Evolutionary conservation across 139 green algal species (phyloP), one percentile per base, ranked within the genome.

Genomic region (Parachlorella kessleri): DNA sequence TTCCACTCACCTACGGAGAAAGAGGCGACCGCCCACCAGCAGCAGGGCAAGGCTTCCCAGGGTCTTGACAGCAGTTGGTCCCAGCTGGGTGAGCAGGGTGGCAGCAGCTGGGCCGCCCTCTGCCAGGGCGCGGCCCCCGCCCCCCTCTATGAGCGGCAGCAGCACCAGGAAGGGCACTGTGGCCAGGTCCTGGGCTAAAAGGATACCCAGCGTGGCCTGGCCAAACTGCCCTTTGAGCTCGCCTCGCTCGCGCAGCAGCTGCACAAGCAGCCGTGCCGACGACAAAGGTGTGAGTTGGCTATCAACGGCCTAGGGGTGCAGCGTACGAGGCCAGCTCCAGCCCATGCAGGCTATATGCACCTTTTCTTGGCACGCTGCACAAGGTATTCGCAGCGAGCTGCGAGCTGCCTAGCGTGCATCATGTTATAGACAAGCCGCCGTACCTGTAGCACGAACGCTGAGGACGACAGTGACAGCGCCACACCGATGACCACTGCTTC

Each of bases 111-210:
- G 39, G 26, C 68, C 55, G 18, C 26, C 37, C 28, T 87, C 53
- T 6, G 32, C 76, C 53, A 67, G 18, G 4, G 36, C 42, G 18
- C 48, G 10, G 48, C 48, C 24, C 41, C n/a, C 71, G 55, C 83
- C 81, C 39, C 40, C 73, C 76, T 95, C 91, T 9, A 91, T 76
- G 9, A 98, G 68, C 1, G 95, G 95, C 65, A 98, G 87, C 78
- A 98, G 84, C 73, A 98, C 94, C 41, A 98, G 87, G 79, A 98
- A 95, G 2, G 95, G 95, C 55, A 98, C 94, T 8, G 97, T 92
- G 4, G 94, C 94, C 70, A 98, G 96, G 87, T 98, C 95, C 87
- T 97, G 94, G 24, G 98, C 83, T 71, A 99, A 91, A 71, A 99
- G 88, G 76, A 99, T 95, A 33, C 96, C 96, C 53, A 99, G 87